Evolutionary conservation across 306 rosid genomes (phyloP).

Genomic region (Rubus idaeus): DNA sequence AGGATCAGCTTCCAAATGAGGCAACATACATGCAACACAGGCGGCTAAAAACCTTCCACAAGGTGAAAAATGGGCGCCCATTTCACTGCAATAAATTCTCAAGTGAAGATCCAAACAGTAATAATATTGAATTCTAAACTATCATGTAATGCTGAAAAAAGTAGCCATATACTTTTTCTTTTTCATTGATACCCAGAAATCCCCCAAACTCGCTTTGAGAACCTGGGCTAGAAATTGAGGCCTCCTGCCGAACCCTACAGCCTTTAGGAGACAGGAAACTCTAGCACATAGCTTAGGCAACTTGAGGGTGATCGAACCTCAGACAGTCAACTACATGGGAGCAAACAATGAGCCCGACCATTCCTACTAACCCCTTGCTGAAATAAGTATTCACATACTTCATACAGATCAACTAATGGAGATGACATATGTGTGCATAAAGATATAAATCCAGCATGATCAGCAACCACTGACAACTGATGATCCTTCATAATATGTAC

Average conservation of each 20-base stretch:
- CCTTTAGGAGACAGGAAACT: background rate
- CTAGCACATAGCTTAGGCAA: background rate
- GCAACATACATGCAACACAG: conserved; percentile 94
- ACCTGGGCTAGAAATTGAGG: background rate
- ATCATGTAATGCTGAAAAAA: background rate
- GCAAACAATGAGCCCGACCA: background rate
- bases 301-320: background rate
- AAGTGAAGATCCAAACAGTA: conserved; percentile 11
- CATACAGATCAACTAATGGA: background rate
- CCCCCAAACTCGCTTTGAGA: background rate
- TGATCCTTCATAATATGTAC: background rate
- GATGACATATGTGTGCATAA: background rate
- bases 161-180: background rate
- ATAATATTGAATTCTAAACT: background rate
- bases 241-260: background rate
- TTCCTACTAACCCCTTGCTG: background rate
- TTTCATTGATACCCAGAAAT: background rate
- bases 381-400: background rate
- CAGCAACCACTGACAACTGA: background rate
- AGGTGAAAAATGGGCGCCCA: conserved; percentile 99
- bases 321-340: background rate
- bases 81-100: conserved; percentile 72
- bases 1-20: conserved; percentile 82
- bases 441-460: background rate
- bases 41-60: conserved; percentile 98